A percentile compares a stretch with the other conserved stretches of the same genome.
These are phyloP conservation scores for Tolypocladium guangdongense DNA, from an alignment of 2,329 filamentous ascomycete species.

Conservation along the genomic window DNA sequence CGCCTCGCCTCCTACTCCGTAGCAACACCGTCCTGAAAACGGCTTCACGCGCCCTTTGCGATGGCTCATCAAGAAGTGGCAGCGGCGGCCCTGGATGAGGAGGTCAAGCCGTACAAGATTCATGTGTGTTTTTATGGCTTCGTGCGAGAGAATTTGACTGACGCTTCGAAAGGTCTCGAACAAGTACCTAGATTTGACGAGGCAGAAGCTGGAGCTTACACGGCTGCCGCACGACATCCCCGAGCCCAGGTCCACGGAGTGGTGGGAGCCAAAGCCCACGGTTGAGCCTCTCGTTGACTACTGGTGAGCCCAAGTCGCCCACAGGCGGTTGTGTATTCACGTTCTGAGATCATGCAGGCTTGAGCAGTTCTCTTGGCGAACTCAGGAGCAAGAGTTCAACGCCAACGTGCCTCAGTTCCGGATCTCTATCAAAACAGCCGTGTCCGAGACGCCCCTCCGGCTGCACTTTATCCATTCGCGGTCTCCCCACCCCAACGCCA, in stretches of 20 bases:
- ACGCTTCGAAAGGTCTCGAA: constrained; percentile 42
- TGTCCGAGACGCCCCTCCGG: constrained; percentile 32
- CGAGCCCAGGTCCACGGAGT: constrained; percentile 34
- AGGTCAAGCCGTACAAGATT: constrained; percentile 44
- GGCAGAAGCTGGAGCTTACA: constrained; percentile 55
- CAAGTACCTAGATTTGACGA: constrained; percentile 56
- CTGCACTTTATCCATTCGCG: constrained; percentile 55
- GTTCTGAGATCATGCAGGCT: constrained; percentile 34
- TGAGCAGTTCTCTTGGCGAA: constrained; percentile 54
- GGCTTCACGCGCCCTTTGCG: background rate
- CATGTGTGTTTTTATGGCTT: constrained; percentile 32
- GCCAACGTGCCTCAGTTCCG: constrained; percentile 51
- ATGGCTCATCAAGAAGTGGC: constrained; percentile 10
- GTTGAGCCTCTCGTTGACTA: constrained; percentile 56
- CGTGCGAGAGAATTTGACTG: background rate
- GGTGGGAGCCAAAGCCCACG: constrained; percentile 49
- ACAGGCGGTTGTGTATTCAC: too few relatives aligned
- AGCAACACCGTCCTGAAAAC: background rate
- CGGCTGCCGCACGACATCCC: constrained; percentile 49
- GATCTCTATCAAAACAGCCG: constrained; percentile 36
- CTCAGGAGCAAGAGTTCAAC: constrained; percentile 48
- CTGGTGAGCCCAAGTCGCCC: constrained; percentile 30
- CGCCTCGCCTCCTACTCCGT: background rate
- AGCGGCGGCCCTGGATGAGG: constrained; percentile 21
- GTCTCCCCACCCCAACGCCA: constrained; percentile 40